Base-by-base conservation (phyloP, 169 alveolate species). In the Babesia bovis region DNA sequence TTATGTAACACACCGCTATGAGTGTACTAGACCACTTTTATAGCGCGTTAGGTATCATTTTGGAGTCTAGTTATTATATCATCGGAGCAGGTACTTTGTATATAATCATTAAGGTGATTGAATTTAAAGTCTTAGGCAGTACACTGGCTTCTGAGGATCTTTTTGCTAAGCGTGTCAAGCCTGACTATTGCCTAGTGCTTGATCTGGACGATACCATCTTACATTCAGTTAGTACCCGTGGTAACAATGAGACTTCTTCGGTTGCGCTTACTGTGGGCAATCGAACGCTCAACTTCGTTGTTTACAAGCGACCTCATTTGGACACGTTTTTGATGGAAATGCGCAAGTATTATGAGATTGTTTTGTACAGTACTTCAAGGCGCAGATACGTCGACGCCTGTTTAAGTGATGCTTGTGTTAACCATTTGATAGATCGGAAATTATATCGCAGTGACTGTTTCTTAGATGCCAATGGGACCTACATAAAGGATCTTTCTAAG, bases 221-320 rank as follows among this genome's bases (percentile, higher is more conserved):
- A 12, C 66, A 41, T 21, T 28, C 84, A 19, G 78, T 71, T 21
- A 7, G 41, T 4, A 25, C 66, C 2, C 44, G 30, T 44, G 66
- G 66, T 6, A 32, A 56, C 66, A 56, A 56, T 38, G 30, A 26
- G 3, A 56, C 66, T 28, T 32, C 55, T 0, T 59, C 79, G n/a
- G 52, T 73, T 23, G 42, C 84, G 26, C 38, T 73, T 5, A 28
- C 21, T 21, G 30, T 79, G 23, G 73, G 71, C 58, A 78, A 82
- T 32, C 70, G 68, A n/a, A 59, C 67, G 28, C 60, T 51, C 15
- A 52, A 82, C 49, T 59, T 72, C 63, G 70, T 52, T 40, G 86
- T 79, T 9, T 81, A 65, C 58, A 85, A 78, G 42, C 51, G 91
- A 3, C 91, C 91, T 40, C 86, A 85, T 66, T 59, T 85, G 28